Percentiles rank a stretch among this genome's conserved stretches.
phyloP scores from a whole-genome alignment of 1,139 yeast genomes.

The Nakaseomyces sp. region DNA sequence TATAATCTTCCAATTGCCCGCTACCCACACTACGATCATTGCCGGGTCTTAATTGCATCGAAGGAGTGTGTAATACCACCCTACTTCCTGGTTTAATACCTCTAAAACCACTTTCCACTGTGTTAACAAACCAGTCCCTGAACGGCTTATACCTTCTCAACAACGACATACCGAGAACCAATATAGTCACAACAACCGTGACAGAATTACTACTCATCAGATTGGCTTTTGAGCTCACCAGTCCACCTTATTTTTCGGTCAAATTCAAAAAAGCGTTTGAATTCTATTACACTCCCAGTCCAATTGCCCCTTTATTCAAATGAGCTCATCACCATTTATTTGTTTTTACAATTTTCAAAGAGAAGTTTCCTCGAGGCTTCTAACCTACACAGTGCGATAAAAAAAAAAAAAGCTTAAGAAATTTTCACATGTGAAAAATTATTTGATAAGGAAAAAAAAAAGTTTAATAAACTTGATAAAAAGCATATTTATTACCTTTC shows the following conservation, averaged over 20 bases:
- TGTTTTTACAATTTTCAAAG: too few species aligned
- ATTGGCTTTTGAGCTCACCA: too few species aligned
- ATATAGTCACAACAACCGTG: conserved; percentile 10
- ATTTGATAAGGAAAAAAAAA: too few species aligned
- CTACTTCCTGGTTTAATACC: conserved; percentile 6
- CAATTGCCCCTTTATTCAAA: too few species aligned
- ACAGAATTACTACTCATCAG: conserved; percentile 7
- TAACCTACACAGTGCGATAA: too few species aligned
- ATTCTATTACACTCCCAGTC: too few species aligned
- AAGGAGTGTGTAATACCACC: neutral
- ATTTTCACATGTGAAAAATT: neutral
- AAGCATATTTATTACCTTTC: too few species aligned
- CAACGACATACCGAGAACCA: conserved; percentile 14
- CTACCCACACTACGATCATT: neutral
- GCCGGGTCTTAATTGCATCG: neutral
- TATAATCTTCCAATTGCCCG: conserved; percentile 12
- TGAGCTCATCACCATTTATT: too few species aligned
- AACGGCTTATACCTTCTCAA: conserved; percentile 19
- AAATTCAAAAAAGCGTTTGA: too few species aligned
- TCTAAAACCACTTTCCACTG: conserved; percentile 12
- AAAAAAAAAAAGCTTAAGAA: neutral
- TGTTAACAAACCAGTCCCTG: conserved; percentile 16
- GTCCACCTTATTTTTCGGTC: too few species aligned
- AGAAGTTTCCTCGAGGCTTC: too few species aligned
- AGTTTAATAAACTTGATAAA: too few species aligned